phyloP scores from a whole-genome alignment of 345 rosid species.

The Garcia nutans region DNA sequence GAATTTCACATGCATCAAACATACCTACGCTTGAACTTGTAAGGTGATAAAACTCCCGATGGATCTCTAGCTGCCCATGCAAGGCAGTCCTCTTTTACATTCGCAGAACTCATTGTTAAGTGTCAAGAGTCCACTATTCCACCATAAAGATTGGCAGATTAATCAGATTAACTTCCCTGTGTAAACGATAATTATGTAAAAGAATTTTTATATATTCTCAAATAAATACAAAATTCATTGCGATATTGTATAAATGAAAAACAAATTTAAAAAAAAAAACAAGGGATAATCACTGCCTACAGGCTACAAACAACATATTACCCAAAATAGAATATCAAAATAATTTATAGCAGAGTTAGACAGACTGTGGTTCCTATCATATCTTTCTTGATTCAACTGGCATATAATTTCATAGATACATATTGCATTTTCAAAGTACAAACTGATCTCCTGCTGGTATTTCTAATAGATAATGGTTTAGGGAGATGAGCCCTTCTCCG shows the following conservation, averaged over 20 bases:
- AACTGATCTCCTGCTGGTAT: too few species aligned
- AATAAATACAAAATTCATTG: background rate
- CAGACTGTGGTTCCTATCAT: background rate
- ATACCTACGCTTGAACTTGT: constrained; percentile 19
- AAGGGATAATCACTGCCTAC: background rate
- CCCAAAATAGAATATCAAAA: background rate
- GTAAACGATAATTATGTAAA: background rate
- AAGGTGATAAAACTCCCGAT: constrained; percentile 20
- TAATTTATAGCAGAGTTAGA: background rate
- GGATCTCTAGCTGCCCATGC: constrained; percentile 30
- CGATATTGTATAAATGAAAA: background rate
- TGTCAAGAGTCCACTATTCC: background rate
- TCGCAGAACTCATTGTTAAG: constrained; percentile 11
- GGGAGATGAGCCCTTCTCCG: too few species aligned
- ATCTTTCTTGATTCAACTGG: too few species aligned
- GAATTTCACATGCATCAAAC: background rate
- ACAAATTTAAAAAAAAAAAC: background rate
- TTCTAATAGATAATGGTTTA: too few species aligned
- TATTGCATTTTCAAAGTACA: background rate
- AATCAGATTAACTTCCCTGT: background rate
- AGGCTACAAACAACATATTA: background rate
- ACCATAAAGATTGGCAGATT: background rate
- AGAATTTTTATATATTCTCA: background rate
- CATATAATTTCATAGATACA: background rate
- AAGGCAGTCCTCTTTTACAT: constrained; percentile 12